Conservation (phyloP, 2,329 filamentous ascomycete genomes). For the Trichoderma sp. region DNA sequence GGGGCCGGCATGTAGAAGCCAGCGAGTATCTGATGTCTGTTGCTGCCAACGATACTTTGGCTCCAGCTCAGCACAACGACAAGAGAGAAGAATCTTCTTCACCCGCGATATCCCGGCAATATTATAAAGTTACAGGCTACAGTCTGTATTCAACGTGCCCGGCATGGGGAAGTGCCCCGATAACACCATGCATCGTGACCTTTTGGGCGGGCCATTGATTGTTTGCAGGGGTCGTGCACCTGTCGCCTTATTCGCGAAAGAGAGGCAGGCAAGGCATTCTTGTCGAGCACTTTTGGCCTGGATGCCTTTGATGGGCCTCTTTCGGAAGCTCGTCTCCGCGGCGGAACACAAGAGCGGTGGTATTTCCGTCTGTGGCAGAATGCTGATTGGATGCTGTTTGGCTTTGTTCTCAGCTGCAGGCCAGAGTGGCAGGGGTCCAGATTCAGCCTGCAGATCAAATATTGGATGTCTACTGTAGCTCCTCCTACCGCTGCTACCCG, state of each 20-base stretch:
- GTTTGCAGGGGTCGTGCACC: slow-evolving; percentile 7
- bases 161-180: not conserved
- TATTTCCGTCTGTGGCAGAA: not conserved
- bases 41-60: not conserved
- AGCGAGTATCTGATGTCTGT: not conserved
- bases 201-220: not conserved
- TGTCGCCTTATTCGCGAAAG: slow-evolving; percentile 16
- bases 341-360: not conserved
- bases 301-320: not conserved
- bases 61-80: not conserved
- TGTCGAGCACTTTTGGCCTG: not conserved
- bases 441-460: slow-evolving; percentile 22
- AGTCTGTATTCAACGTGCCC: not conserved
- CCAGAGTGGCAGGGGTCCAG: slow-evolving; percentile 3
- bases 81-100: not conserved
- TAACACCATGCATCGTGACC: slow-evolving; percentile 10
- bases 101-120: not conserved
- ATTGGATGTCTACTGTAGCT: slow-evolving; percentile 6
- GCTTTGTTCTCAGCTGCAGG: not conserved
- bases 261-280: slow-evolving; percentile 14
- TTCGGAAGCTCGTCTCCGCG: not conserved
- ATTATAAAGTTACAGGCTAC: not conserved
- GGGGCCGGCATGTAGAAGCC: not conserved
- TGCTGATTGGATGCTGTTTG: slow-evolving; percentile 10
- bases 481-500: not conserved